Conservation (phyloP, 129 eudicot species). For the Helichrysum umbraculigerum region DNA sequence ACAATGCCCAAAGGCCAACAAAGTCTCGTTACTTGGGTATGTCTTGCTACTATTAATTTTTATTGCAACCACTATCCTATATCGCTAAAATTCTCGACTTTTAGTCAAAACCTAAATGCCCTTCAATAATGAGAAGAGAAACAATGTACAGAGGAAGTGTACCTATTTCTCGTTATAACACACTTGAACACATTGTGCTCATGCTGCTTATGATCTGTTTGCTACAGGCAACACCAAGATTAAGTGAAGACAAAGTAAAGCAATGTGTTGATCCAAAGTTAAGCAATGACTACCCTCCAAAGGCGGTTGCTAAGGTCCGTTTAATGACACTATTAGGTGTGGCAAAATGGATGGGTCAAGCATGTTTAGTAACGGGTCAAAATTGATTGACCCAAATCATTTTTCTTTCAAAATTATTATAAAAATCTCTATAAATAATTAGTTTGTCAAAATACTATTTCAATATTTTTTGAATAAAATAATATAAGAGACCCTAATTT, state of each 20-base stretch:
- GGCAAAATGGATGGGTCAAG: neutral
- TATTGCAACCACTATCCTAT: neutral
- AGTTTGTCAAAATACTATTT: neutral
- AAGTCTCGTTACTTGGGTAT: slow-evolving; percentile 90
- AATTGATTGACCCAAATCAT: neutral
- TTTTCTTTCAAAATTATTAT: neutral
- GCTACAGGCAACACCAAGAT: slow-evolving; percentile 89
- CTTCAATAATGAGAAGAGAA: neutral
- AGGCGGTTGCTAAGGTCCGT: slow-evolving; percentile 90
- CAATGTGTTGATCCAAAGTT: slow-evolving; percentile 98
- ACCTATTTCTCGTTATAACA: neutral
- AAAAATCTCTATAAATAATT: no score
- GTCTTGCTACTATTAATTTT: slow-evolving; percentile 14
- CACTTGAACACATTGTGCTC: neutral
- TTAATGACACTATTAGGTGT: neutral
- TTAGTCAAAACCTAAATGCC: neutral
- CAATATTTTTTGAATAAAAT: no score
- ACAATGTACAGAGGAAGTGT: neutral
- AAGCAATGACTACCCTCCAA: slow-evolving; percentile 76
- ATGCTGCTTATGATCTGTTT: slow-evolving; percentile 22
- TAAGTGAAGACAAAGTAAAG: slow-evolving; percentile 97
- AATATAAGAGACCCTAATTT: neutral
- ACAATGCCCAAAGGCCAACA: slow-evolving; percentile 95
- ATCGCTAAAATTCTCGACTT: neutral
- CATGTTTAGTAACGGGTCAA: slow-evolving; percentile 1